phyloP scores from a whole-genome alignment of 352 stramenopile species.

The Phytophthora capsici region DNA sequence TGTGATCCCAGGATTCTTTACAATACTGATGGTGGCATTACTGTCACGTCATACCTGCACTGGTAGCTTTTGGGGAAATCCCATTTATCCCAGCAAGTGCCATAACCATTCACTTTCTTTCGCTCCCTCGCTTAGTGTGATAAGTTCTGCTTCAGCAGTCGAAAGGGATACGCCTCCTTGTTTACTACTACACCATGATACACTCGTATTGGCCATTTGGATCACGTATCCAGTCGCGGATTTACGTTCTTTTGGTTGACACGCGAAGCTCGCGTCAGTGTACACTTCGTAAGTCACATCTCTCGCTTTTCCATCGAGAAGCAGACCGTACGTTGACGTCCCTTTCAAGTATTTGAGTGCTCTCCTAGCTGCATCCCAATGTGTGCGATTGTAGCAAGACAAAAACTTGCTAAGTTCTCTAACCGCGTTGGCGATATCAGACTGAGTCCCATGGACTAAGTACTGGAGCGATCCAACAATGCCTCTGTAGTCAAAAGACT shows the following conservation, averaged over 20 bases:
- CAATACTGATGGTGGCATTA: constrained; percentile 11
- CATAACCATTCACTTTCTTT: constrained; percentile 15
- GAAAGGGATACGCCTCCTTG: constrained; percentile 9
- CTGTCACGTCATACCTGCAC: constrained; percentile 12
- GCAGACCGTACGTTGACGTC: constrained; percentile 17
- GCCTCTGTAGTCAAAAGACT: constrained; percentile 26
- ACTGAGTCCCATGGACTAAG: constrained; percentile 28
- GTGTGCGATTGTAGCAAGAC: constrained; percentile 41
- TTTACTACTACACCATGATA: constrained; percentile 17
- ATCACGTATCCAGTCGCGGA: constrained; percentile 5
- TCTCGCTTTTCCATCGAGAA: constrained; percentile 9
- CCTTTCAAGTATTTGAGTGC: constrained; percentile 30
- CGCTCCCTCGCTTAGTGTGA: constrained; percentile 8
- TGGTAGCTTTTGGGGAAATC: constrained; percentile 7
- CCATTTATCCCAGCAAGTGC: constrained; percentile 9
- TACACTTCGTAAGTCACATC: constrained; percentile 8
- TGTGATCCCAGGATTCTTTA: constrained; percentile 8
- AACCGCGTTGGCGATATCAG: constrained; percentile 40
- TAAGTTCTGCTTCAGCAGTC: constrained; percentile 19
- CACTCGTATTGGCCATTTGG: constrained; percentile 3
- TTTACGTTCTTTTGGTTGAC: constrained; percentile 14
- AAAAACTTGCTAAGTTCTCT: constrained; percentile 29
- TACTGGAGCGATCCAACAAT: constrained; percentile 37
- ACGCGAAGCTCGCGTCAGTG: constrained; percentile 9
- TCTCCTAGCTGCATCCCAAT: constrained; percentile 29